Evolutionary conservation across 208 protist genomes (phyloP).

Genomic region (Acanthamoeba sp.): DNA sequence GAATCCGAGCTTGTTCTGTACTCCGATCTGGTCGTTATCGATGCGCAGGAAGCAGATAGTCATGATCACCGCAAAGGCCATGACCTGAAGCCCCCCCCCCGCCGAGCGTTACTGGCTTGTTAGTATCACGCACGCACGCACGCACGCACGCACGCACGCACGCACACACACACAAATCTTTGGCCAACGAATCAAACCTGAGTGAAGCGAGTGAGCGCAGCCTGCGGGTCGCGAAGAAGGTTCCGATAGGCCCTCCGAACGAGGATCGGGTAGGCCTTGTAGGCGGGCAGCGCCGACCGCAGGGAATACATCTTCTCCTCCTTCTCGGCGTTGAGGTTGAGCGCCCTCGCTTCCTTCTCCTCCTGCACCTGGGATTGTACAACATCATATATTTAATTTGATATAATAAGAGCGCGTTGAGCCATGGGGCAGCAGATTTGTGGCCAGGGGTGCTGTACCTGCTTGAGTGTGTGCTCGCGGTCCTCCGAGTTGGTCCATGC

Average conservation of each 20-base stretch:
- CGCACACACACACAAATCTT: background rate
- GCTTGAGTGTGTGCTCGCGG: background rate
- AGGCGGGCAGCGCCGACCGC: conserved; percentile 25
- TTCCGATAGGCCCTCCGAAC: conserved; percentile 57
- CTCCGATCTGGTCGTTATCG: conserved; percentile 54
- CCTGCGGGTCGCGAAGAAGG: conserved; percentile 45
- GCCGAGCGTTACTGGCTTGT: background rate
- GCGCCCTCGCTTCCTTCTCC: background rate
- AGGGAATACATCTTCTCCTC: conserved; percentile 49
- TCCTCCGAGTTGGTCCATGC: background rate
- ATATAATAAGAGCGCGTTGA: no score
- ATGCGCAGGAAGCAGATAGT: conserved; percentile 71
- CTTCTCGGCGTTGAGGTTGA: conserved; percentile 16
- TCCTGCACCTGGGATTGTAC: background rate
- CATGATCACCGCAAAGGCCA: conserved; percentile 78
- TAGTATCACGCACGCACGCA: background rate
- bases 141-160: background rate
- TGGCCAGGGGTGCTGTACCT: background rate
- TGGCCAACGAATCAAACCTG: background rate
- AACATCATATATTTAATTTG: no score
- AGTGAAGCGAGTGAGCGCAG: conserved; percentile 71
- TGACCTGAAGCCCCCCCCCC: background rate
- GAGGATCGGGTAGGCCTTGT: conserved; percentile 48
- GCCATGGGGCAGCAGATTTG: no score
- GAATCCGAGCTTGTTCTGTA: conserved; percentile 74